These are phyloP conservation scores for Talinum fruticosum DNA, from an alignment of 148 eudicot species.

Conservation along the genomic window DNA sequence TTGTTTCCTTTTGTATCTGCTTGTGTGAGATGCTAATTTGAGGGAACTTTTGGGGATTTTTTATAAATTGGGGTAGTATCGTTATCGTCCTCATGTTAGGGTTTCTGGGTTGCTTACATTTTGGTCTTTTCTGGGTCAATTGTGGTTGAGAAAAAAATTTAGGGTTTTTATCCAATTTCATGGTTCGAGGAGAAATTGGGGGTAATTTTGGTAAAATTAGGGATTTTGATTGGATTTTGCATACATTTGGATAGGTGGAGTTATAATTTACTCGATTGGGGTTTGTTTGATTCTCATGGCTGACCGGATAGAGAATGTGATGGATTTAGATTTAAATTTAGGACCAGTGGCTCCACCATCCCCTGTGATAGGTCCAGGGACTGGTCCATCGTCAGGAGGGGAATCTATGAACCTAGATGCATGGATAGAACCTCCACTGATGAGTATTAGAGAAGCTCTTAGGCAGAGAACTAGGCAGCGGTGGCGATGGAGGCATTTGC, in stretches of 20 bases:
- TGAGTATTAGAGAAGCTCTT: constrained; percentile 40
- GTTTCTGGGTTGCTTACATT: constrained; percentile 10
- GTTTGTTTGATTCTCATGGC: constrained; percentile 40
- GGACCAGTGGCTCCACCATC: constrained; percentile 50
- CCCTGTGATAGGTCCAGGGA: constrained; percentile 32
- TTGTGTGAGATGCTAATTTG: neutral
- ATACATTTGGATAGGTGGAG: neutral
- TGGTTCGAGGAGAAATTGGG: constrained; percentile 5
- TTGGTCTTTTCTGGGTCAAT: constrained; percentile 19
- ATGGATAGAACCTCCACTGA: constrained; percentile 40
- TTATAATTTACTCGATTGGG: neutral
- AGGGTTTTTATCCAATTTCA: constrained; percentile 15
- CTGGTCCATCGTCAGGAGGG: constrained; percentile 28
- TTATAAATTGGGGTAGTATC: neutral
- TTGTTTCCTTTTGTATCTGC: neutral
- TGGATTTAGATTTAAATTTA: constrained; percentile 91
- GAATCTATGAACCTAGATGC: constrained; percentile 48
- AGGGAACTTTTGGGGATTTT: neutral
- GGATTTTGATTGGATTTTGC: constrained; percentile 16
- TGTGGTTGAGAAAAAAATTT: neutral
- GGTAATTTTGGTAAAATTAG: constrained; percentile 10
- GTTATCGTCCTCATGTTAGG: neutral
- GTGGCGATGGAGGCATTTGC: constrained; percentile 53
- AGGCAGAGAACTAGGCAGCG: constrained; percentile 53
- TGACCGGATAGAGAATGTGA: constrained; percentile 53